These are phyloP conservation scores for Tilletia walkeri DNA, from an alignment of 1,284 basidiomycete genomes.

Conservation along the genomic window DNA sequence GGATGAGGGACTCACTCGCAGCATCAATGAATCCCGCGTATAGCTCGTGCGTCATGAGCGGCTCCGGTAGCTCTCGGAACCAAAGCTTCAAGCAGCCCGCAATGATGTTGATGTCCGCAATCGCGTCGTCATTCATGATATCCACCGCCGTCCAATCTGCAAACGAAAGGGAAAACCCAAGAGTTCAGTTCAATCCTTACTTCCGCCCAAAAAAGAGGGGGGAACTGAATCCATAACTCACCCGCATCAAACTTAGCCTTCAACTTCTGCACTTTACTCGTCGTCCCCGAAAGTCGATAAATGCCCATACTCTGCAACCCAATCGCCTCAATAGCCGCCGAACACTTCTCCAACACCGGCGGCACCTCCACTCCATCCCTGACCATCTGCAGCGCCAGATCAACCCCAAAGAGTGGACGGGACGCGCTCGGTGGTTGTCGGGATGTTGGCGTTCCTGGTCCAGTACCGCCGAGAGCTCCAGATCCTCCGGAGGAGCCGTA, in stretches of 20 bases:
- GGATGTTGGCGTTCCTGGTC: not conserved
- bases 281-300: conserved; percentile 88
- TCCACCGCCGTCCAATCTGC: conserved; percentile 53
- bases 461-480: not conserved
- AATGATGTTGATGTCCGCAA: conserved; percentile 89
- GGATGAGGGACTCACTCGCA: conserved; percentile 68
- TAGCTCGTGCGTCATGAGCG: conserved; percentile 77
- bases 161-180: not conserved
- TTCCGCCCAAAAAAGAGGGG: no score
- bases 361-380: conserved; percentile 88
- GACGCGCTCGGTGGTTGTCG: not conserved
- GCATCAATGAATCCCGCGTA: conserved; percentile 93
- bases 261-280: conserved; percentile 78
- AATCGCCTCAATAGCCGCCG: conserved; percentile 75
- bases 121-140: conserved; percentile 53
- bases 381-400: conserved; percentile 84
- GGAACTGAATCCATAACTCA: not conserved
- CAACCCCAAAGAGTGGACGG: conserved; percentile 72
- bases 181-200: not conserved
- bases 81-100: conserved; percentile 90
- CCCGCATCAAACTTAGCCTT: conserved; percentile 76
- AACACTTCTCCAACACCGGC: conserved; percentile 81
- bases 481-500: not conserved
- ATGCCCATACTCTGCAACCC: conserved; percentile 81
- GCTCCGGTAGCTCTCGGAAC: conserved; percentile 94